phyloP scores from a whole-genome alignment of 73 alveolate genomes.

The Stentor roeselii region DNA sequence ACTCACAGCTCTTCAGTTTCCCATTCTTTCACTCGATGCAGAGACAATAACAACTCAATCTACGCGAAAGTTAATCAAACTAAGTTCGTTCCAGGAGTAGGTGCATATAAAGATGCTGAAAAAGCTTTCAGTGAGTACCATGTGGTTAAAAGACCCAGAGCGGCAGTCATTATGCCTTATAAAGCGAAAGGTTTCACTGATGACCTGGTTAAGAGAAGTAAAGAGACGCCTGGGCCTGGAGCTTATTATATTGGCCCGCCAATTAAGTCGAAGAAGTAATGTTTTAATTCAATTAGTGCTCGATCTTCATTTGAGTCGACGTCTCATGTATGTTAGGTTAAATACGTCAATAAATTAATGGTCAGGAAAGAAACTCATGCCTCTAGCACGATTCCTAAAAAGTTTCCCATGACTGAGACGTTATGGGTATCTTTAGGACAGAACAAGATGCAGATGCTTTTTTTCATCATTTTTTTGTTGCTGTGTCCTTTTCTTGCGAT shows the following conservation, averaged over 20 bases:
- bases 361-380: not conserved
- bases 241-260: conserved; percentile 22
- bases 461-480: not conserved
- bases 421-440: not conserved
- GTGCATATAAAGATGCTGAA: conserved; percentile 18
- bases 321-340: too few relatives aligned
- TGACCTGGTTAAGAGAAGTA: not conserved
- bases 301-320: too few relatives aligned
- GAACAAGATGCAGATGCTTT: conserved; percentile 4
- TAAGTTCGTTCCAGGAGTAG: not conserved
- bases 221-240: conserved; percentile 23
- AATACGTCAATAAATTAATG: too few relatives aligned
- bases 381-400: not conserved
- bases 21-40: not conserved
- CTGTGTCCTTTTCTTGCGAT: not conserved
- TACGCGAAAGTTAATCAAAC: not conserved
- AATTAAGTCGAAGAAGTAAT: not conserved
- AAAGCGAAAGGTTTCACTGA: conserved; percentile 10
- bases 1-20: not conserved
- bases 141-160: not conserved
- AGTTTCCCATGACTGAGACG: not conserved
- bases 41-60: not conserved
- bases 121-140: not conserved
- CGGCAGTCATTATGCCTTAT: conserved; percentile 19
- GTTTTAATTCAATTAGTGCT: too few relatives aligned